These are phyloP conservation scores for Psilocybe sp. DNA, from an alignment of 768 basidiomycete species.

Conservation along the genomic window DNA sequence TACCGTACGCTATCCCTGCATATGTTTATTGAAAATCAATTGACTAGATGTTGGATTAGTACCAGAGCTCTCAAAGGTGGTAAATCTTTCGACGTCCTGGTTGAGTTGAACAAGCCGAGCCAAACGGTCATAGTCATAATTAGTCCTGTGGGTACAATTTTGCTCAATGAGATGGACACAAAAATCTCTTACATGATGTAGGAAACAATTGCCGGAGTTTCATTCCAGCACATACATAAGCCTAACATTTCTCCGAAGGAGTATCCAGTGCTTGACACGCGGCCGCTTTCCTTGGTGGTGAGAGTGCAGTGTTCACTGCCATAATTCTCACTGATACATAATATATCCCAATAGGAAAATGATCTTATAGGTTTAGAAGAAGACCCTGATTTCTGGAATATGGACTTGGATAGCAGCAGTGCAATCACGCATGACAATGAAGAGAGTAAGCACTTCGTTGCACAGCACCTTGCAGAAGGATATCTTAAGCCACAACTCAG, in stretches of 20 bases:
- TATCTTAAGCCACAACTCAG: neutral
- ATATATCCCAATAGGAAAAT: conserved; percentile 43
- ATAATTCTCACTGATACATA: no score
- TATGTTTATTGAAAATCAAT: neutral
- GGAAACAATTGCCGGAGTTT: conserved; percentile 75
- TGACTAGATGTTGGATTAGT: conserved; percentile 32
- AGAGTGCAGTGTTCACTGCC: conserved; percentile 9
- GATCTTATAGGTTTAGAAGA: conserved; percentile 68
- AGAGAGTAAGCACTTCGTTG: conserved; percentile 2
- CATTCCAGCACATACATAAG: conserved; percentile 49
- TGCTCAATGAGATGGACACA: neutral
- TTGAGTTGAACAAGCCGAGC: conserved; percentile 69
- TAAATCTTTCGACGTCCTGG: conserved; percentile 60
- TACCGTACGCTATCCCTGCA: conserved; percentile 48
- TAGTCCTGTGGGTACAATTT: conserved; percentile 48
- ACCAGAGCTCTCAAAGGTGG: conserved; percentile 62
- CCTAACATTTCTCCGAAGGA: conserved; percentile 50
- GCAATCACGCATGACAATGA: conserved; percentile 17
- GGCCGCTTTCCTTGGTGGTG: conserved; percentile 63
- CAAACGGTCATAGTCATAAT: conserved; percentile 62
- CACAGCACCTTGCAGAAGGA: neutral
- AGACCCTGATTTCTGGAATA: conserved; percentile 66
- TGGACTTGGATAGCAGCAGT: conserved; percentile 39
- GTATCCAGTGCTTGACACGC: conserved; percentile 71
- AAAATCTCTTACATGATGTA: conserved; percentile 24